Evolutionary conservation across 306 rosid species (phyloP).

Genomic region (Betula pendula): DNA sequence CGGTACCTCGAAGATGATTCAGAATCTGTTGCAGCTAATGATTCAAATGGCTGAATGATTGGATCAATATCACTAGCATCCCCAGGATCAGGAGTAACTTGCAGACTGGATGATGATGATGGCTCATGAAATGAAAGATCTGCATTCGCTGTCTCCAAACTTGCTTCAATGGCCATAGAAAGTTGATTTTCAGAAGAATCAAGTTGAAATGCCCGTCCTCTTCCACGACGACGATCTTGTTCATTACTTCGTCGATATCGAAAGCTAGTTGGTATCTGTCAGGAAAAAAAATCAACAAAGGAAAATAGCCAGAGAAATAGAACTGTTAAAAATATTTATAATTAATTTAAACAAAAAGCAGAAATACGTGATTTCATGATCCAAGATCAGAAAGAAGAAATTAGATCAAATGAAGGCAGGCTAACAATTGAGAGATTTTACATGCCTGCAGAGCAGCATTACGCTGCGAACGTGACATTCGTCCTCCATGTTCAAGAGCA

Average conservation of each 20-base stretch:
- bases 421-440: not conserved
- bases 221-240: conserved; percentile 72
- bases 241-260: conserved; percentile 62
- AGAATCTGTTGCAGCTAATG: conserved; percentile 45
- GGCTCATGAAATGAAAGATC: conserved; percentile 39
- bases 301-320: conserved; percentile 8
- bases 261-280: conserved; percentile 91
- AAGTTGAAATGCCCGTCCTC: conserved; percentile 61
- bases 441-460: conserved; percentile 95
- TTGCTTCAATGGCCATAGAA: conserved; percentile 81
- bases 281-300: conserved; percentile 4
- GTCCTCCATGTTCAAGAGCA: conserved; percentile 89
- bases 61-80: conserved; percentile 54
- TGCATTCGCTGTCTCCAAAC: conserved; percentile 69
- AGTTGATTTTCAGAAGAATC: conserved; percentile 73
- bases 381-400: conserved; percentile 5
- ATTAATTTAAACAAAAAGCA: not conserved
- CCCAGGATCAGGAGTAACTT: conserved; percentile 43
- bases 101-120: conserved; percentile 47
- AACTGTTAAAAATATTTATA: not conserved
- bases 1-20: conserved; percentile 75
- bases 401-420: not conserved
- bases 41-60: conserved; percentile 59
- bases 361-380: not conserved
- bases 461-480: conserved; percentile 90